Evolutionary conservation across 1,139 yeast species (phyloP).

Genomic region (Candida labiduridarum): DNA sequence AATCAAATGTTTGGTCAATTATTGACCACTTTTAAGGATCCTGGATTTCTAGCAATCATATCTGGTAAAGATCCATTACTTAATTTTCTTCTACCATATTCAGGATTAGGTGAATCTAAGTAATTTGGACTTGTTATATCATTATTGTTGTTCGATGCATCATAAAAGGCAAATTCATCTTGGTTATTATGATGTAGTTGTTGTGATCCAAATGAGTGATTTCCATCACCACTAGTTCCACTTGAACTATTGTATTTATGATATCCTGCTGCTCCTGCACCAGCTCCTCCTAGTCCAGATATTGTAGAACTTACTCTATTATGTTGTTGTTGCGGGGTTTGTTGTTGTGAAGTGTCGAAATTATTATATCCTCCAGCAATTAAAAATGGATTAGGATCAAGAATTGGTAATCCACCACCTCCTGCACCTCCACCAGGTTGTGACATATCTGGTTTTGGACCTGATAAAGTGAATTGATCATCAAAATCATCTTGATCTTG

Average conservation of each 20-base stretch:
- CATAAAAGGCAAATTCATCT: constrained; percentile 12
- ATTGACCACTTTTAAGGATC: constrained; percentile 50
- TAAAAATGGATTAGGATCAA: constrained; percentile 26
- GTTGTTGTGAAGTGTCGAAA: constrained; percentile 18
- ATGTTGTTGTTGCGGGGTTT: constrained; percentile 7
- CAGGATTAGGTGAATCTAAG: constrained; percentile 21
- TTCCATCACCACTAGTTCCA: constrained; percentile 17
- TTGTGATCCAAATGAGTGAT: constrained; percentile 16
- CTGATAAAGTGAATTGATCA: constrained; percentile 40
- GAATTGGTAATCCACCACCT: constrained; percentile 9
- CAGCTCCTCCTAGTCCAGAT: constrained; percentile 2
- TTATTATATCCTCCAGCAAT: constrained; percentile 19
- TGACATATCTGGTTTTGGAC: constrained; percentile 26
- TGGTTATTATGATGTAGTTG: constrained; percentile 4
- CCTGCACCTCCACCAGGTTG: constrained; percentile 8
- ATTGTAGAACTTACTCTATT: not conserved
- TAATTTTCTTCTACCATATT: constrained; percentile 53
- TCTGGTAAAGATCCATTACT: constrained; percentile 77
- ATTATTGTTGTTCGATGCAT: constrained; percentile 4
- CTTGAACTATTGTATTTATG: constrained; percentile 16
- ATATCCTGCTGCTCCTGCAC: constrained; percentile 6
- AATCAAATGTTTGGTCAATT: constrained; percentile 20
- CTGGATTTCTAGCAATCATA: constrained; percentile 49
- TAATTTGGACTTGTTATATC: constrained; percentile 5
- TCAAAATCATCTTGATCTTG: constrained; percentile 41